Percentiles rank a stretch among this genome's conserved stretches.
Conservation (phyloP, 352 stramenopile species). For the Globisporangium paroecandrum region DNA sequence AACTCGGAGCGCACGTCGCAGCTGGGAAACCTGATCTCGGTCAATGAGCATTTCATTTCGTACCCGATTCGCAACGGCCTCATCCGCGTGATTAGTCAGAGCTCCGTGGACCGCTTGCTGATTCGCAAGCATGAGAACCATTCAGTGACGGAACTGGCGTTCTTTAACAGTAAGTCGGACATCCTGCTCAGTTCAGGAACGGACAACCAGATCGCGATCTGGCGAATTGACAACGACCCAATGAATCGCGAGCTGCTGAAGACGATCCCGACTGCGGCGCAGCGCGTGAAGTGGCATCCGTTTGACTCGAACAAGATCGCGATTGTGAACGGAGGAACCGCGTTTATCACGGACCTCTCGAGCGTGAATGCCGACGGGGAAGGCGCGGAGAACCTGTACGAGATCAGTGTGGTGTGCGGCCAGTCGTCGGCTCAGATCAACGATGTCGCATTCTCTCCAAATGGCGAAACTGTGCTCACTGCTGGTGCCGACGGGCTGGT, state of each 20-base stretch:
- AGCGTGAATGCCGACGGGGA: conserved; percentile 35
- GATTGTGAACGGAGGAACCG: conserved; percentile 58
- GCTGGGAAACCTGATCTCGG: conserved; percentile 68
- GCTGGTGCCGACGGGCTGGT: conserved; percentile 75
- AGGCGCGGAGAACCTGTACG: conserved; percentile 55
- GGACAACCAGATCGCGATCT: conserved; percentile 74
- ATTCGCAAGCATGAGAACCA: conserved; percentile 76
- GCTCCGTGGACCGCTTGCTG: conserved; percentile 66
- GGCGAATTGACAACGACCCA: conserved; percentile 60
- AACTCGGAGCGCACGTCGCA: conserved; percentile 71
- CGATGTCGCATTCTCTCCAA: conserved; percentile 70
- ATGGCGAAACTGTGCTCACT: conserved; percentile 55
- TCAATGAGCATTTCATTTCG: conserved; percentile 85
- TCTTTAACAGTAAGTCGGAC: conserved; percentile 72
- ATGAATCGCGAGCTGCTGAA: conserved; percentile 72
- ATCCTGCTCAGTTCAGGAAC: conserved; percentile 62
- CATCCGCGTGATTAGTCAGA: conserved; percentile 82
- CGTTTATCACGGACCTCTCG: conserved; percentile 62
- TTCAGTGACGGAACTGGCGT: conserved; percentile 65
- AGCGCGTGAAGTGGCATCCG: conserved; percentile 81
- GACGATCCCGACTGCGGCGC: conserved; percentile 46
- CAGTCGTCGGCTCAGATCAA: conserved; percentile 73
- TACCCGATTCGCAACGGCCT: conserved; percentile 84
- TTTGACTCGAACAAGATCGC: conserved; percentile 71
- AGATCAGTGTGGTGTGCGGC: conserved; percentile 64